Percentiles rank a stretch among this genome's conserved stretches.
Evolutionary conservation across 352 stramenopile species (phyloP).

Genomic region (Pythium oligandrum): DNA sequence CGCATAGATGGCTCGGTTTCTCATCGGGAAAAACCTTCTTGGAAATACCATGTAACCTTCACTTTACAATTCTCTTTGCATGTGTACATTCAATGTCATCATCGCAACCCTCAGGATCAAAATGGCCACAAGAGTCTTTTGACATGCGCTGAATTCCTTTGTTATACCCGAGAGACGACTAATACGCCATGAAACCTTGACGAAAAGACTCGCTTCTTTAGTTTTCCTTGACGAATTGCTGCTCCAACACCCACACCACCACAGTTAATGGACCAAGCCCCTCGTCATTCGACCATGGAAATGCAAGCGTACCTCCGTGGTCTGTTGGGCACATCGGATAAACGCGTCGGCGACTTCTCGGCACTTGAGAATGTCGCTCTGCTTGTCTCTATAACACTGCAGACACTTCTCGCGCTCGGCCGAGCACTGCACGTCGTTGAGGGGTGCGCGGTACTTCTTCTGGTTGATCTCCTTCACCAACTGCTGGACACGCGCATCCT

Average conservation of each 20-base stretch:
- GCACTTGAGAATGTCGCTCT: slow-evolving; percentile 75
- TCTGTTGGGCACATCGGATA: slow-evolving; percentile 70
- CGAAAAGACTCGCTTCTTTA: slow-evolving; percentile 3
- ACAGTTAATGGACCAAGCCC: too few species aligned
- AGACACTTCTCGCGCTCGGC: slow-evolving; percentile 72
- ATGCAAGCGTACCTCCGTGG: slow-evolving; percentile 49
- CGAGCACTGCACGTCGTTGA: slow-evolving; percentile 80
- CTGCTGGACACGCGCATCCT: slow-evolving; percentile 64
- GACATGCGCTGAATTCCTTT: too few species aligned
- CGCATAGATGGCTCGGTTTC: slow-evolving; percentile 12
- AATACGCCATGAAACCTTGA: neutral
- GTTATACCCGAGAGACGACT: too few species aligned
- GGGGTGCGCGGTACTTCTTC: slow-evolving; percentile 79
- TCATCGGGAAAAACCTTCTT: slow-evolving; percentile 16
- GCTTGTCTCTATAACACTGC: slow-evolving; percentile 84
- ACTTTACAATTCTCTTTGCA: too few species aligned
- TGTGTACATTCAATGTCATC: too few species aligned
- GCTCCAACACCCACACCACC: neutral
- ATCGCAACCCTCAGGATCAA: too few species aligned
- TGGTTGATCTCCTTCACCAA: slow-evolving; percentile 75
- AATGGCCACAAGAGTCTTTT: too few species aligned
- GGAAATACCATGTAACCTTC: neutral
- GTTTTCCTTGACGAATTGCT: slow-evolving; percentile 74
- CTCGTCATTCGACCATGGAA: too few species aligned
- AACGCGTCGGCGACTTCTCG: slow-evolving; percentile 86